These are phyloP conservation scores for Apiospora aurea DNA, from an alignment of 2,329 filamentous ascomycete species.

Conservation along the genomic window DNA sequence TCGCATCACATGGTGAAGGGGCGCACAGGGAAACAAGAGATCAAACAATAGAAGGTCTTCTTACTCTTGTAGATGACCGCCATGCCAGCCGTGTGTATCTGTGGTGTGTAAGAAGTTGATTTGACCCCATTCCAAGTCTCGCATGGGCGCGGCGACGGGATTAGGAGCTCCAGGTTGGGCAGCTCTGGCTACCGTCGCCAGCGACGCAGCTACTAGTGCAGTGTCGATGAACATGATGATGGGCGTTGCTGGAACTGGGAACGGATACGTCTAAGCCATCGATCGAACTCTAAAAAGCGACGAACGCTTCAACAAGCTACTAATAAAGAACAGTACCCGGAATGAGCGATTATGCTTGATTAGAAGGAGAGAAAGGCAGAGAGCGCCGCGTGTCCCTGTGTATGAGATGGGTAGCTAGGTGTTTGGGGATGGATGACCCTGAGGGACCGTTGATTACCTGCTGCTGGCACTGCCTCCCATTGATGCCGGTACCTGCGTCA, in stretches of 20 bases:
- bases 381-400: conserved; percentile 3
- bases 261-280: conserved; percentile 23
- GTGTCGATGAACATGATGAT: conserved; percentile 41
- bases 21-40: neutral
- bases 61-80: conserved; percentile 89
- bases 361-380: neutral
- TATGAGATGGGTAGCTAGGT: conserved; percentile 8
- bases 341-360: neutral
- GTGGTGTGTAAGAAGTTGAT: conserved; percentile 98
- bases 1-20: neutral
- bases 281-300: neutral
- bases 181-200: conserved; percentile 50
- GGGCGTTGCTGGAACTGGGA: neutral
- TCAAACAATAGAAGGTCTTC: conserved; percentile 42
- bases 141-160: conserved; percentile 81
- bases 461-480: neutral
- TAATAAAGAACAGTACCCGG: neutral
- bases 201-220: conserved; percentile 46
- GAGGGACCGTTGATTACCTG: neutral
- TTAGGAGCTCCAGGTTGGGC: conserved; percentile 82
- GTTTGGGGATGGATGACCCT: conserved; percentile 8
- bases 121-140: conserved; percentile 88
- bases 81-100: conserved; percentile 95
- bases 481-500: conserved; percentile 29
- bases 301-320: neutral